Evolutionary conservation across 306 rosid genomes (phyloP).

Genomic region (Fagus sylvatica): DNA sequence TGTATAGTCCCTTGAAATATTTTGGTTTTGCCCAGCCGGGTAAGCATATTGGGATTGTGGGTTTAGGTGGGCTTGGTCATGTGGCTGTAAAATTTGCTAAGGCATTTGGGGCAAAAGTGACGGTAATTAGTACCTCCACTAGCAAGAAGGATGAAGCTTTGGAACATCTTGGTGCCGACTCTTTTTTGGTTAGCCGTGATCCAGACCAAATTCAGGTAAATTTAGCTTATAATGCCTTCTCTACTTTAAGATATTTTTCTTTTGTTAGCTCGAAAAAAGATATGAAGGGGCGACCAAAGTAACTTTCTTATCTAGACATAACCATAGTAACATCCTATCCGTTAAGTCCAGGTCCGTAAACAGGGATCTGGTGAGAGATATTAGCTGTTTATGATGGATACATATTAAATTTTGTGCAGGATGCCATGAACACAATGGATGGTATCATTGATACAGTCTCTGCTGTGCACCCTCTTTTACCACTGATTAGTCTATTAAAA

Average conservation of each 20-base stretch:
- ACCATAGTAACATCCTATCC: too few species aligned
- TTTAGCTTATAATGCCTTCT: not conserved
- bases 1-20: slow-evolving; percentile 49
- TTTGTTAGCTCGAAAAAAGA: too few species aligned
- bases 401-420: slow-evolving; percentile 9
- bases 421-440: slow-evolving; percentile 33
- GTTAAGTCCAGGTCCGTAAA: too few species aligned
- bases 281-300: too few species aligned
- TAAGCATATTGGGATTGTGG: slow-evolving; percentile 50
- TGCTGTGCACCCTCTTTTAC: slow-evolving; percentile 20
- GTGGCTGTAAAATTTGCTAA: slow-evolving; percentile 58
- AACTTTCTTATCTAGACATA: too few species aligned
- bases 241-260: too few species aligned
- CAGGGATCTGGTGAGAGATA: too few species aligned
- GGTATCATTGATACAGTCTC: slow-evolving; percentile 49
- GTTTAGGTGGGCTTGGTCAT: slow-evolving; percentile 61
- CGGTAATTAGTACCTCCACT: slow-evolving; percentile 55
- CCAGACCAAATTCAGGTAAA: slow-evolving; percentile 39
- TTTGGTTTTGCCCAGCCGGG: slow-evolving; percentile 47
- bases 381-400: too few species aligned
- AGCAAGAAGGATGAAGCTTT: slow-evolving; percentile 48
- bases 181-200: slow-evolving; percentile 46
- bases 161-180: slow-evolving; percentile 44
- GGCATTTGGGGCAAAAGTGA: slow-evolving; percentile 52
- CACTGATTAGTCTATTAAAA: slow-evolving; percentile 27